Conservation (phyloP, 805 yeast genomes). For the Suhomyces xylopsoci region DNA sequence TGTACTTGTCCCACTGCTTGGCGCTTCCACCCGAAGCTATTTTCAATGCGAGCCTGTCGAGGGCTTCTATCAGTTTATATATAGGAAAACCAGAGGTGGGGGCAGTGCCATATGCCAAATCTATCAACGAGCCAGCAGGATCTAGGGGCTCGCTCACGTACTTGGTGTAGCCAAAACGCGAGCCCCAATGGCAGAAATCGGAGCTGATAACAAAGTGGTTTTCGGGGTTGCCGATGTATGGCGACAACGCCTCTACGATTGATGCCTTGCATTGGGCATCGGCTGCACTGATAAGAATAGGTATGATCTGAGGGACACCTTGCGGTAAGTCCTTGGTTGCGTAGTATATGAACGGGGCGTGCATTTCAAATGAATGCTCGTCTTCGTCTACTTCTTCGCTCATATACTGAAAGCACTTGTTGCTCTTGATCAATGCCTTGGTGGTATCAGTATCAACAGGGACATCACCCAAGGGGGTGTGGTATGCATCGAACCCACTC, state of each 20-base stretch:
- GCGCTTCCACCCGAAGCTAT: slow-evolving; percentile 56
- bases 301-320: slow-evolving; percentile 56
- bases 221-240: slow-evolving; percentile 50
- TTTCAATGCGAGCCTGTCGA: slow-evolving; percentile 73
- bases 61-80: slow-evolving; percentile 64
- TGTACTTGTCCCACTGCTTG: slow-evolving; percentile 61
- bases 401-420: slow-evolving; percentile 54
- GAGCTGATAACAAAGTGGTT: slow-evolving; percentile 78
- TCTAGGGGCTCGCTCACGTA: slow-evolving; percentile 18
- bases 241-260: slow-evolving; percentile 48
- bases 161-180: slow-evolving; percentile 42
- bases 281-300: slow-evolving; percentile 73
- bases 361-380: slow-evolving; percentile 96
- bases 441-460: slow-evolving; percentile 56
- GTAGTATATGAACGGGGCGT: slow-evolving; percentile 68
- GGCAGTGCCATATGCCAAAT: slow-evolving; percentile 3
- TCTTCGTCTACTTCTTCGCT: slow-evolving; percentile 60
- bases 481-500: slow-evolving; percentile 52
- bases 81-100: slow-evolving; percentile 42
- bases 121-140: slow-evolving; percentile 1
- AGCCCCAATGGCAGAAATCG: slow-evolving; percentile 94
- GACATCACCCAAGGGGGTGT: slow-evolving; percentile 81
- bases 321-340: slow-evolving; percentile 34
- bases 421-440: slow-evolving; percentile 27
- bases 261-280: slow-evolving; percentile 41